Base-by-base conservation (phyloP, 225 moss, liverwort and hornwort genomes). In the Pseudisothecium myosuroides region DNA sequence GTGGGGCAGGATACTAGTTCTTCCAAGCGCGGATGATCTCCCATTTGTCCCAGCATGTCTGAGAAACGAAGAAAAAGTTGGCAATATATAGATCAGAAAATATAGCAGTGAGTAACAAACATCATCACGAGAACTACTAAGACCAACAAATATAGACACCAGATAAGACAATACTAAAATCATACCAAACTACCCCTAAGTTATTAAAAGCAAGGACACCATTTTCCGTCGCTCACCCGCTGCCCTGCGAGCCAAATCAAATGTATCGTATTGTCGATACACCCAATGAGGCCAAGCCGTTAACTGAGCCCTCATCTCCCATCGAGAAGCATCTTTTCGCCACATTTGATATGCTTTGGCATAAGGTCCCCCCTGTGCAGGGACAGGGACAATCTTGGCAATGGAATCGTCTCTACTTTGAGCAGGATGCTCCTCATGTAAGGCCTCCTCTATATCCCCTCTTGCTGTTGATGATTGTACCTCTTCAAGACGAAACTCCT, bases 211-310 rank as follows among this genome's bases (percentile, higher is more conserved):
- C 26, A 54, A 88, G 18, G 52, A 68, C 47, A 65, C 36, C 80
- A 82, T 45, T 32, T 81, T 84, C 66, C 77, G 68, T 37, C 55
- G 61, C 94, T 94, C 90, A 96, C 98, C 98, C 76, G 97, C 96
- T 92, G 97, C 98, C 81, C 97, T 93, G 60, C 97, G 95, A 84
- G 98, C 96, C 87, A 96, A 92, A 87, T 99, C 95, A 63, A 92
- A 97, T 6, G 96, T 92, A 88, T 99, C 98, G 45, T 94, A 99
- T 93, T 97, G 97, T 88, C 98, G 95, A 86, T 99, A 99, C n/a
- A 97, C 98, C 98, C 98, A 99, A 82, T 97, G 96, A 58, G 98
- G 98, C 96, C 96, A 95, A 84, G 94, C 81, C 49, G 97, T 93
- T 39, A 93, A 85, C 88, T 96, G 98, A 83, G 98, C 98, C 93